These are phyloP conservation scores for Hypsizygus ulmarius DNA, from an alignment of 1,284 basidiomycete genomes.

Conservation along the genomic window DNA sequence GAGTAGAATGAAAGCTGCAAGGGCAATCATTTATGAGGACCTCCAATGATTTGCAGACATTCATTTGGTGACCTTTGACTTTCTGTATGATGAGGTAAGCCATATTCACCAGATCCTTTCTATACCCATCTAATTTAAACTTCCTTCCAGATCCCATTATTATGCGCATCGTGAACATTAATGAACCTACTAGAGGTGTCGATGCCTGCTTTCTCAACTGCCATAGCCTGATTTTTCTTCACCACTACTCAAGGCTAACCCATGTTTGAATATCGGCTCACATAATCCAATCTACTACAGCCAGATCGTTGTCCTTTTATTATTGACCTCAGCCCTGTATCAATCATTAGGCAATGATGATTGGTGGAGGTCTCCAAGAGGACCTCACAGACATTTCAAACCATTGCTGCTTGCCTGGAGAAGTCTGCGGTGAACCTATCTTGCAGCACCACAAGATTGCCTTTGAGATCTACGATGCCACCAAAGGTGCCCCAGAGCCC, in stretches of 20 bases:
- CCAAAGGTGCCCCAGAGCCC: conserved; percentile 64
- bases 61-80: conserved; percentile 62
- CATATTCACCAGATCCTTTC: conserved; percentile 10
- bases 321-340: conserved; percentile 87
- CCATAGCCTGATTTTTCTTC: conserved; percentile 84
- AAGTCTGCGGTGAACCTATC: conserved; percentile 90
- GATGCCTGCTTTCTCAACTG: conserved; percentile 76
- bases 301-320: conserved; percentile 93
- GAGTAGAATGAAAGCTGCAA: too few relatives aligned
- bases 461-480: conserved; percentile 80
- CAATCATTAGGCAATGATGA: conserved; percentile 86
- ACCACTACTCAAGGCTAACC: conserved; percentile 85
- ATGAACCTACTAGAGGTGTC: conserved; percentile 71
- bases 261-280: conserved; percentile 75
- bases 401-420: conserved; percentile 77
- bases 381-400: conserved; percentile 81
- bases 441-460: conserved; percentile 95
- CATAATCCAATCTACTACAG: conserved; percentile 93
- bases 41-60: conserved; percentile 72
- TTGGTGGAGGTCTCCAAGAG: conserved; percentile 83
- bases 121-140: conserved; percentile 17
- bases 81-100: conserved; percentile 61
- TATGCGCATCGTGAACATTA: conserved; percentile 91
- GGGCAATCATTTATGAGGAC: conserved; percentile 53
- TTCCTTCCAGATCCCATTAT: conserved; percentile 77